phyloP scores from a whole-genome alignment of 176 grass and related monocot genomes.

The Phragmites australis region DNA sequence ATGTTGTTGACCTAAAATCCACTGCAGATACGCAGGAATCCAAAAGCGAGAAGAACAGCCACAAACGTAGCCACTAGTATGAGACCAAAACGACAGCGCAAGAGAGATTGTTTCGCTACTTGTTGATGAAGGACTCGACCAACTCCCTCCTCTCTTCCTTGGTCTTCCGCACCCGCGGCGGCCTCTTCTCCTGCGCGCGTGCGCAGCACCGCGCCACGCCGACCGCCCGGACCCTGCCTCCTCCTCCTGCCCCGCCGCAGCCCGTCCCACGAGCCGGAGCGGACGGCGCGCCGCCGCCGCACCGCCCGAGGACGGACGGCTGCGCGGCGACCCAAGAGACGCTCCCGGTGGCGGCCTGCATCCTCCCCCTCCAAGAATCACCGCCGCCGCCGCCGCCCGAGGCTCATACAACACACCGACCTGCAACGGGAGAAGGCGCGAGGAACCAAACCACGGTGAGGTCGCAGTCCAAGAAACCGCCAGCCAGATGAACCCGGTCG shows the following conservation, averaged over 20 bases:
- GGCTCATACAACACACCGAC: neutral
- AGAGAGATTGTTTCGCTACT: conserved; percentile 22
- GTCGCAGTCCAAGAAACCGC: neutral
- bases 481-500: neutral
- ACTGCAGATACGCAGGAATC: neutral
- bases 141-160: conserved; percentile 93
- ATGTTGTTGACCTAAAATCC: neutral
- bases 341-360: conserved; percentile 55
- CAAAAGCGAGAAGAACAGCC: neutral
- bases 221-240: neutral
- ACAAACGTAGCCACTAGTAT: no score
- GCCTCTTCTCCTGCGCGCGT: conserved; percentile 64
- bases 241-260: neutral
- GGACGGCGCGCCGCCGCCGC: conserved; percentile 1
- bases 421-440: neutral
- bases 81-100: neutral
- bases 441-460: neutral
- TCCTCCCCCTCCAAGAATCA: conserved; percentile 34
- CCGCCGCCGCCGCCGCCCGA: neutral
- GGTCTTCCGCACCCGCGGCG: conserved; percentile 73
- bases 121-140: conserved; percentile 81
- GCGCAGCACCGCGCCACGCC: conserved; percentile 44
- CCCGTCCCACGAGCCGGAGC: neutral
- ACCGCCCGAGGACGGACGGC: conserved; percentile 53
- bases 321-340: conserved; percentile 48